Evolutionary conservation across 768 basidiomycete species (phyloP).

Genomic region (Rubroboletus pulcherrimus): DNA sequence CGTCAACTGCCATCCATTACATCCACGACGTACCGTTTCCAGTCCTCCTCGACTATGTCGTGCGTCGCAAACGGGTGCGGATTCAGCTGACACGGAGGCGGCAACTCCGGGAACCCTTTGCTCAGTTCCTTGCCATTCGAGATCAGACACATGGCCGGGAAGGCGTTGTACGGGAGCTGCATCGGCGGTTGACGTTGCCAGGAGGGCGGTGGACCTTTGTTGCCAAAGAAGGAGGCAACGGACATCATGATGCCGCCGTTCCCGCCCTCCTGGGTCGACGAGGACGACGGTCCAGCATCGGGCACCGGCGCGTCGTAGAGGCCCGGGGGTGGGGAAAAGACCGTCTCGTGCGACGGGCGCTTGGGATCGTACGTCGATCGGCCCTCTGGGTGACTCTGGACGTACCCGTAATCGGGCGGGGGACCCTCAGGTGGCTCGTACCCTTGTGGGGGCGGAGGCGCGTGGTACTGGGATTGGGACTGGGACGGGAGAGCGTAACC

Average conservation of each 20-base stretch:
- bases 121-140: slow-evolving; percentile 29
- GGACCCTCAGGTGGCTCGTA: slow-evolving; percentile 3
- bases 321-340: background rate
- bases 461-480: background rate
- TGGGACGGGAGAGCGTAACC: background rate
- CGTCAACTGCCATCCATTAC: background rate
- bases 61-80: slow-evolving; percentile 51
- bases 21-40: slow-evolving; percentile 36
- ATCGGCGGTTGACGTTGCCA: slow-evolving; percentile 23
- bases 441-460: slow-evolving; percentile 2
- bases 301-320: background rate
- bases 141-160: slow-evolving; percentile 30
- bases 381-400: slow-evolving; percentile 1
- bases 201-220: slow-evolving; percentile 22
- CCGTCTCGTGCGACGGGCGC: background rate
- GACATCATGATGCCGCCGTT: slow-evolving; percentile 10
- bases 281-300: background rate
- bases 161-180: slow-evolving; percentile 16
- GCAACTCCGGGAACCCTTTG: slow-evolving; percentile 41
- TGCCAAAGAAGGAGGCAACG: slow-evolving; percentile 26
- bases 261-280: background rate
- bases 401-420: slow-evolving; percentile 13
- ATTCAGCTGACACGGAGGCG: slow-evolving; percentile 36
- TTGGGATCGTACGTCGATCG: background rate
- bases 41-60: slow-evolving; percentile 49